A percentile compares a stretch with the other conserved stretches of the same genome.
These are phyloP conservation scores for Agaricus sinodeliciosus DNA, from an alignment of 768 basidiomycete genomes.

Conservation along the genomic window DNA sequence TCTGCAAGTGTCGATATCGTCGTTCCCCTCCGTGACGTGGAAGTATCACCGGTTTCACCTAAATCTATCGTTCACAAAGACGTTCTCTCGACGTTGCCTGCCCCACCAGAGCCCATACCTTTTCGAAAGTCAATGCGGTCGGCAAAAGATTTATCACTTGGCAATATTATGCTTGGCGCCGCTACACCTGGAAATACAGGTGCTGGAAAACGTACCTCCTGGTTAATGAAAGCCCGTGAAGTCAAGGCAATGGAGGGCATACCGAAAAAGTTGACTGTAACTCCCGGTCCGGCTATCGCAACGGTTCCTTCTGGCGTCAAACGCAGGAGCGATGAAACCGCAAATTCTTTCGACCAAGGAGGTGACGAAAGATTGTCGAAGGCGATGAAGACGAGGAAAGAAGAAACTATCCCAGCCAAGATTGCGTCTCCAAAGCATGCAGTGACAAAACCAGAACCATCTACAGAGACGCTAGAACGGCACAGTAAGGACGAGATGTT, in stretches of 20 bases:
- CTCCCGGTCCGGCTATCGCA: background rate
- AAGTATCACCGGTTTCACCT: background rate
- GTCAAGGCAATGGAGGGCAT: conserved; percentile 61
- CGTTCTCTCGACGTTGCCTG: conserved; percentile 30
- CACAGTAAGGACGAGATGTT: conserved; percentile 44
- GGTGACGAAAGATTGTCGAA: conserved; percentile 43
- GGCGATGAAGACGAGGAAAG: conserved; percentile 36
- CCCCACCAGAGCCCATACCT: conserved; percentile 63
- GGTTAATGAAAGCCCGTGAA: conserved; percentile 74
- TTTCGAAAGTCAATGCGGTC: conserved; percentile 61
- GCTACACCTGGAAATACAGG: conserved; percentile 34
- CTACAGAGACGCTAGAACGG: conserved; percentile 11
- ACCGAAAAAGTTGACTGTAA: conserved; percentile 25
- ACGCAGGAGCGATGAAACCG: conserved; percentile 58
- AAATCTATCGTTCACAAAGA: background rate
- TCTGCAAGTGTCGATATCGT: conserved; percentile 10
- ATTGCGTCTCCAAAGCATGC: conserved; percentile 1
- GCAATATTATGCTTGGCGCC: conserved; percentile 23
- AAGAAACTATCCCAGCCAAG: conserved; percentile 24
- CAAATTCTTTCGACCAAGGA: conserved; percentile 18
- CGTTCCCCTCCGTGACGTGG: conserved; percentile 7
- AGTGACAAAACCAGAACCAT: background rate
- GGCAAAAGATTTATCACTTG: conserved; percentile 36
- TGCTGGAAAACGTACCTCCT: conserved; percentile 67
- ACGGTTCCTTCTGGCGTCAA: conserved; percentile 30